phyloP scores from a whole-genome alignment of 305 asterid genomes.

The Rubia peregrina region DNA sequence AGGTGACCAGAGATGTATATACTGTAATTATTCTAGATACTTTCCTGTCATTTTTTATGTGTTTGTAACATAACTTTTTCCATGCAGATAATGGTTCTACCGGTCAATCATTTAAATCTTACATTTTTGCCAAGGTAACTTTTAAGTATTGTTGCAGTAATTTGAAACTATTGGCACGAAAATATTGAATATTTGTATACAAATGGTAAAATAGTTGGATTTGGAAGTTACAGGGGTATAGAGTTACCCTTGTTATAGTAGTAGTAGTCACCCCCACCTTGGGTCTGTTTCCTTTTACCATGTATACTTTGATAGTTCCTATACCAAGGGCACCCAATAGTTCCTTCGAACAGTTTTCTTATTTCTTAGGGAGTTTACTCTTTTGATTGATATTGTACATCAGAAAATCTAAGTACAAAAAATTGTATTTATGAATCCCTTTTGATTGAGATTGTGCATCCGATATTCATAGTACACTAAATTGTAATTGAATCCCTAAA shows the following conservation, averaged over 20 bases:
- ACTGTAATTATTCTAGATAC: not conserved
- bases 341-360: not conserved
- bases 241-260: too few relatives aligned
- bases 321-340: not conserved
- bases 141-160: slow-evolving; percentile 19
- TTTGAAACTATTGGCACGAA: not conserved
- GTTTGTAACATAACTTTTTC: slow-evolving; percentile 19
- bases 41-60: slow-evolving; percentile 2
- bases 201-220: not conserved
- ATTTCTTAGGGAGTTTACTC: not conserved
- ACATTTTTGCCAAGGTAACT: slow-evolving; percentile 87
- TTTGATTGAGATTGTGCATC: not conserved
- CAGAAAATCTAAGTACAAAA: not conserved
- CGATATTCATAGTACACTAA: not conserved
- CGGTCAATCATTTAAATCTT: slow-evolving; percentile 79
- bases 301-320: not conserved
- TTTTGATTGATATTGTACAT: not conserved
- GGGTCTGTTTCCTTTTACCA: not conserved
- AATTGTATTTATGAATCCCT: too few relatives aligned
- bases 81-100: slow-evolving; percentile 72
- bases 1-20: not conserved
- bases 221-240: not conserved
- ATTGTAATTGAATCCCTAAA: not conserved
- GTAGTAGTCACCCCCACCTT: too few relatives aligned
- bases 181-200: not conserved